Evolutionary conservation across 306 rosid genomes (phyloP).

Genomic region (Dryas octopetala): DNA sequence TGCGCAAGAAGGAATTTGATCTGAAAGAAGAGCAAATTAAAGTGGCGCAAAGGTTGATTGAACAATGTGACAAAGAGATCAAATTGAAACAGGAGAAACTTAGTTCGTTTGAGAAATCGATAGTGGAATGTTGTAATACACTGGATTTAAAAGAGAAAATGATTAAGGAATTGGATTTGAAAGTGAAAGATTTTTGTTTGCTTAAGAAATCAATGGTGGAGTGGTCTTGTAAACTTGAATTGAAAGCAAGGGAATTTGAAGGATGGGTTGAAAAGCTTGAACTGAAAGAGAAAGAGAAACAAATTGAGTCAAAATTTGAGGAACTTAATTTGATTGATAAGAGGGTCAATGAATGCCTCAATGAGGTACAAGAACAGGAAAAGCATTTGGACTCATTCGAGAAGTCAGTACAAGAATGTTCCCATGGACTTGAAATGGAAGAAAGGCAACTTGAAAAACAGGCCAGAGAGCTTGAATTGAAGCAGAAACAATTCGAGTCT

Average conservation of each 20-base stretch:
- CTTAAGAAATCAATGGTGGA: slow-evolving; percentile 1
- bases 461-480: slow-evolving; percentile 21
- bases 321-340: slow-evolving; percentile 12
- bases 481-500: slow-evolving; percentile 24
- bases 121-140: slow-evolving; percentile 22
- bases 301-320: not conserved
- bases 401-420: slow-evolving; percentile 10
- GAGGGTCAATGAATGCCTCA: slow-evolving; percentile 15
- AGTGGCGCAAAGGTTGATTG: slow-evolving; percentile 7
- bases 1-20: slow-evolving; percentile 24
- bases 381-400: slow-evolving; percentile 2
- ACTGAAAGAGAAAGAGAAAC: slow-evolving; percentile 2
- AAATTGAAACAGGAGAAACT: slow-evolving; percentile 19
- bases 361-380: not conserved
- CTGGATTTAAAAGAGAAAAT: not conserved
- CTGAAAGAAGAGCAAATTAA: slow-evolving; percentile 4
- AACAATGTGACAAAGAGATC: slow-evolving; percentile 27
- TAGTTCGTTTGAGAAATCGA: slow-evolving; percentile 19
- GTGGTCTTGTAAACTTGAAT: not conserved
- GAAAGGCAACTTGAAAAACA: slow-evolving; percentile 19
- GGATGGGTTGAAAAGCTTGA: not conserved
- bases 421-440: slow-evolving; percentile 25
- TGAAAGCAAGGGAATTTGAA: slow-evolving; percentile 9
- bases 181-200: not conserved
- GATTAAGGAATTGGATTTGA: not conserved